Evolutionary conservation across 805 yeast species (phyloP), one percentile per base, ranked within the genome.

Genomic region (Wickerhamiella siamensis): DNA sequence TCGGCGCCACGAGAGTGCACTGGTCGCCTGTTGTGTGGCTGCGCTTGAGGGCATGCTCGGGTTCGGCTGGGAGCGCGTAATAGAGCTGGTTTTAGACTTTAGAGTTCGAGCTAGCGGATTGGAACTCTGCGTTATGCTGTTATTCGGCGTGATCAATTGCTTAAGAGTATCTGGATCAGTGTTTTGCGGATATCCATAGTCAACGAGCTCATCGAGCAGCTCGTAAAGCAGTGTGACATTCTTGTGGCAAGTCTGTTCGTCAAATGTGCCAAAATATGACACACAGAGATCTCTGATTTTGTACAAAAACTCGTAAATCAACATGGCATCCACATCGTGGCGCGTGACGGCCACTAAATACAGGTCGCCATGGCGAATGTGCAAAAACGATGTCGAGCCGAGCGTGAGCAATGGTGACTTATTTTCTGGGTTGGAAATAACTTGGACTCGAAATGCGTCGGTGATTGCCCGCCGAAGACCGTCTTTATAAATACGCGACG

Each of bases 291-390:
- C 59, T 41, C 74, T 71, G 19, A 88, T 63, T 44, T 72, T 71
- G 61, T 75, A 75, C 18, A 88, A 62, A 53, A 80, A 83, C 63
- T 88, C 96, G 55, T 86, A 73, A 1, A 87, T 72, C 3, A 75
- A 59, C 1, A 86, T 74, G 27, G 87, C 86, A 56, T 88, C 95
- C 31, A 79, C 83, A 56, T 88, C 91, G 34, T 84, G 78, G 47
- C 96, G 71, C 1, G 93, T 75, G n/a, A 87, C 86, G 0, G 87
- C 94, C 9, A 87, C 94, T 6, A 84, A 52, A 80, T 93, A 91
- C 14, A 88, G 51, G 39, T 69, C 64, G 12, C 68, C 66, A 44
- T 66, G 65, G 48, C 73, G 74, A 38, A 83, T 77, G 54, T 84
- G 87, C 41, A 84, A 69, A 56, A 88, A 91, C 0, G 95, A 79